Evolutionary conservation across 106 monocot species (phyloP).

Genomic region (Allium cepa): DNA sequence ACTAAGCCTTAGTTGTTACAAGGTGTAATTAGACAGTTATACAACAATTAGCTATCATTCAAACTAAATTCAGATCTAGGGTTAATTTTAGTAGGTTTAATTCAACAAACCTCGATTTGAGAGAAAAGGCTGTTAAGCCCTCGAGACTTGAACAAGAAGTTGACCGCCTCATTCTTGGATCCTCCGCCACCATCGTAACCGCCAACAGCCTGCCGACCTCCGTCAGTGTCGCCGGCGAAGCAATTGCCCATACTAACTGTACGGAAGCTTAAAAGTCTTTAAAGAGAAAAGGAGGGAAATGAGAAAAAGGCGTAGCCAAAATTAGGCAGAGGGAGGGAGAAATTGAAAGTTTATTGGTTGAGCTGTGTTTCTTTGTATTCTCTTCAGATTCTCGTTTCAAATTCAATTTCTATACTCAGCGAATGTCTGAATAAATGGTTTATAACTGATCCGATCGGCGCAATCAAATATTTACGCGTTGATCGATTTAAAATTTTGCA

Average conservation of each 20-base stretch:
- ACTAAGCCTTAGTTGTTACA: not conserved
- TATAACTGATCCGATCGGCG: no score
- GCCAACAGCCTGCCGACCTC: constrained; percentile 33
- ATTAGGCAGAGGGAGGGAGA: constrained; percentile 1
- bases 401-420: no score
- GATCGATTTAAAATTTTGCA: no score
- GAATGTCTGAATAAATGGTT: no score
- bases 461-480: no score
- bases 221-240: constrained; percentile 37
- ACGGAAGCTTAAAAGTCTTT: not conserved
- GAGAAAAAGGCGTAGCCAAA: not conserved
- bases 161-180: constrained; percentile 34
- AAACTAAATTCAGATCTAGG: not conserved
- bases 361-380: no score
- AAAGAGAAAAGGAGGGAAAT: not conserved
- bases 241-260: constrained; percentile 58
- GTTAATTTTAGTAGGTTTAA: not conserved
- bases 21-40: no score
- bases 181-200: constrained; percentile 4
- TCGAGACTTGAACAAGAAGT: constrained; percentile 63
- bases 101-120: constrained; percentile 65
- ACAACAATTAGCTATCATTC: not conserved
- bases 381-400: no score
- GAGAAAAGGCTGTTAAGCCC: constrained; percentile 22
- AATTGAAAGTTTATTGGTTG: not conserved